Percentiles rank a stretch among this genome's conserved stretches.
Conservation (phyloP, 2,329 filamentous ascomycete genomes). For the Monosporascus sp. region DNA sequence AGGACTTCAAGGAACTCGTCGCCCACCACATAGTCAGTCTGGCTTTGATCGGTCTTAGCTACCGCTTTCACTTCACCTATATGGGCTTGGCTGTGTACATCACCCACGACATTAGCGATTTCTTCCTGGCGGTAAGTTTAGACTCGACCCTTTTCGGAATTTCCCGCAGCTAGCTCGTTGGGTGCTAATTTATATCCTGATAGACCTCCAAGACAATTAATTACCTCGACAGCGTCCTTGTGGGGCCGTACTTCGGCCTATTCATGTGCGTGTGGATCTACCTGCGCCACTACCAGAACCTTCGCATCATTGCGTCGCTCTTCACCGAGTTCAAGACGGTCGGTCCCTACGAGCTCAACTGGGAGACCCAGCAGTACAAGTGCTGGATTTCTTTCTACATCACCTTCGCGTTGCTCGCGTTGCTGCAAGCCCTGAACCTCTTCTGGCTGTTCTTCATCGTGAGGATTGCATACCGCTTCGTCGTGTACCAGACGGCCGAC, state of each 20-base stretch:
- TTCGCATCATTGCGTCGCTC: slow-evolving; percentile 70
- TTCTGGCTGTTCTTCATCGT: slow-evolving; percentile 80
- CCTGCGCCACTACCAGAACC: slow-evolving; percentile 79
- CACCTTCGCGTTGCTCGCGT: slow-evolving; percentile 57
- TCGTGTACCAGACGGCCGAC: slow-evolving; percentile 54
- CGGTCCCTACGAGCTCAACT: slow-evolving; percentile 71
- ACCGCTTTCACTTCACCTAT: slow-evolving; percentile 95
- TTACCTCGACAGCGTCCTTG: slow-evolving; percentile 75
- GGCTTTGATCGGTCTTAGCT: slow-evolving; percentile 77
- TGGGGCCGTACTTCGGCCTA: slow-evolving; percentile 76
- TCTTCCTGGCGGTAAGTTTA: slow-evolving; percentile 79
- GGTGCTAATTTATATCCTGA: slow-evolving; percentile 11
- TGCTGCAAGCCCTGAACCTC: slow-evolving; percentile 69
- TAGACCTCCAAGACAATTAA: slow-evolving; percentile 88
- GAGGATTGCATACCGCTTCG: slow-evolving; percentile 68
- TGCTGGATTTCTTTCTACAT: slow-evolving; percentile 66
- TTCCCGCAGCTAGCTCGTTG: background rate
- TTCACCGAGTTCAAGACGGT: slow-evolving; percentile 71
- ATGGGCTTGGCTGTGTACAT: slow-evolving; percentile 92
- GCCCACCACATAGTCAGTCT: slow-evolving; percentile 88
- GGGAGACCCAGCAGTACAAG: slow-evolving; percentile 74
- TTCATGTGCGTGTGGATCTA: slow-evolving; percentile 88
- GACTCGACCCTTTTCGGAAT: too few species aligned
- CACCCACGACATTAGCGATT: slow-evolving; percentile 90
- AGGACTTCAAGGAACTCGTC: slow-evolving; percentile 92